Conservation (phyloP, 306 rosid genomes). For the Malus sieversii region DNA sequence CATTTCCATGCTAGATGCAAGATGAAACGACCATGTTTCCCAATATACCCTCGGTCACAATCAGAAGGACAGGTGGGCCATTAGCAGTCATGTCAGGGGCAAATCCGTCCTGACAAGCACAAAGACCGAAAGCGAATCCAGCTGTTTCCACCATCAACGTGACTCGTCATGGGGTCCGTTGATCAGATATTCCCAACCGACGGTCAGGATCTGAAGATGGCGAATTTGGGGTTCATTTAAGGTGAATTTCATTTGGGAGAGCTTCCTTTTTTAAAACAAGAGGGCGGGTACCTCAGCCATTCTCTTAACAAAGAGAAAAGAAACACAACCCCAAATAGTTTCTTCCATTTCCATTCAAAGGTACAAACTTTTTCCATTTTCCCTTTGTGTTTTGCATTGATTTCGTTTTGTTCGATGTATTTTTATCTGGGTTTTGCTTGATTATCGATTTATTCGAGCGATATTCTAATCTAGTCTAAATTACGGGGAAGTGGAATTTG, state of each 20-base stretch:
- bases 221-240: conserved; percentile 54
- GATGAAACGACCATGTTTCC: background rate
- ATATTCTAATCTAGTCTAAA: background rate
- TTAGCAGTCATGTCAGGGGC: conserved; percentile 2
- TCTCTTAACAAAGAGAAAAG: conserved; percentile 1
- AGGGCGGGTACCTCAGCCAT: conserved; percentile 39
- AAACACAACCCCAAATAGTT: background rate
- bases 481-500: background rate
- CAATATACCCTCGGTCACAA: background rate
- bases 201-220: conserved; percentile 36
- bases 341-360: conserved; percentile 26
- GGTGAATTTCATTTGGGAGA: conserved; percentile 45
- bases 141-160: conserved; percentile 53
- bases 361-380: conserved; percentile 4
- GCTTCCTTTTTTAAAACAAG: conserved; percentile 44
- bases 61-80: conserved; percentile 12
- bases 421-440: background rate
- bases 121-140: conserved; percentile 51
- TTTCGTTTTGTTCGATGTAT: background rate
- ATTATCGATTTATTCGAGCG: background rate
- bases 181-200: conserved; percentile 32
- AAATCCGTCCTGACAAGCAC: background rate
- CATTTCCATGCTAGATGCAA: background rate
- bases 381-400: background rate
- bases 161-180: conserved; percentile 42